These are phyloP conservation scores for Cladorrhinum samala DNA, from an alignment of 495 filamentous ascomycete genomes.

Conservation along the genomic window DNA sequence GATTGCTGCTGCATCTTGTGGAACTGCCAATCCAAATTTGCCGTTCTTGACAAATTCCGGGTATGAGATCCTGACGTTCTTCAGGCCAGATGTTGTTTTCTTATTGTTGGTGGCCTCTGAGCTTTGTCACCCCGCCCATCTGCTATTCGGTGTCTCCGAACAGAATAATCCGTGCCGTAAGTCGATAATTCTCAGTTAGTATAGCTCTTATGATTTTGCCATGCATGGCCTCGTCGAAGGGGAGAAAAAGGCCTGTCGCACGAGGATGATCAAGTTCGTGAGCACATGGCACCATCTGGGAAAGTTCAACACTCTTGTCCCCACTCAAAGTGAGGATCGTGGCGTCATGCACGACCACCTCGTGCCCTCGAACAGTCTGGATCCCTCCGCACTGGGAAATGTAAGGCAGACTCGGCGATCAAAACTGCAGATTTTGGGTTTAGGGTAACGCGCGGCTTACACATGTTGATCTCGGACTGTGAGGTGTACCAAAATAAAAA, in stretches of 20 bases:
- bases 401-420: conserved; percentile 9
- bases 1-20: neutral
- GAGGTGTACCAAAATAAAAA: neutral
- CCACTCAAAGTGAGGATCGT: conserved; percentile 12
- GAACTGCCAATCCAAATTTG: neutral
- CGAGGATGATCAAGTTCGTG: neutral
- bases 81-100: neutral
- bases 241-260: neutral
- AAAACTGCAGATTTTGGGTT: conserved; percentile 4
- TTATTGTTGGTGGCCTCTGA: neutral
- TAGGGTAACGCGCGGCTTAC: conserved; percentile 22
- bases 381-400: conserved; percentile 1
- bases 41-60: neutral
- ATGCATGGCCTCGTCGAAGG: too few species aligned
- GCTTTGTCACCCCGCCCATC: neutral
- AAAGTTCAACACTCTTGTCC: conserved; percentile 8
- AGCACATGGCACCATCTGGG: conserved; percentile 5
- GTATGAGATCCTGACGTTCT: neutral
- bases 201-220: too few species aligned
- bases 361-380: conserved; percentile 3
- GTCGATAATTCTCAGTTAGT: too few species aligned
- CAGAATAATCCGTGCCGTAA: too few species aligned
- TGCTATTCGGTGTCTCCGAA: neutral
- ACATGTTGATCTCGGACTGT: conserved; percentile 2
- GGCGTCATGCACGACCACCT: conserved; percentile 8